These are phyloP conservation scores for Coemansia sp. DNA, from an alignment of 192 early-diverging fungal genomes.

Conservation along the genomic window DNA sequence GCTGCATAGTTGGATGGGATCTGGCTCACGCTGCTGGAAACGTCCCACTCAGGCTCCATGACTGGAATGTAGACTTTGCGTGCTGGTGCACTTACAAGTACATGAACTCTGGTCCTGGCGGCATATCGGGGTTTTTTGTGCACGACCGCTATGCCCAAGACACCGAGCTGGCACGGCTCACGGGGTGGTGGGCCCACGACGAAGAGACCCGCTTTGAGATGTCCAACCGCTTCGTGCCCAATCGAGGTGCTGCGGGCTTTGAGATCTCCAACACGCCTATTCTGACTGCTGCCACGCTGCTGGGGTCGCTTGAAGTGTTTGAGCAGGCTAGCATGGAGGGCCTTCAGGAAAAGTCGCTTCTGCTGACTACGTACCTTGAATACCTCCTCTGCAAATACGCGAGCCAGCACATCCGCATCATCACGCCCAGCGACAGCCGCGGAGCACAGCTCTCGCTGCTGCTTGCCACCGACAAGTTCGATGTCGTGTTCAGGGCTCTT, in stretches of 20 bases:
- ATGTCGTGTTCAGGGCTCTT: conserved; percentile 63
- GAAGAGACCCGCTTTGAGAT: conserved; percentile 82
- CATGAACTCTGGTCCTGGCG: conserved; percentile 95
- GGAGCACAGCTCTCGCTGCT: conserved; percentile 86
- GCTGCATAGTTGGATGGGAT: conserved; percentile 91
- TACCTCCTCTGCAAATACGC: conserved; percentile 59
- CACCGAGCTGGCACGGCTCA: conserved; percentile 61
- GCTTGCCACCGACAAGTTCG: conserved; percentile 48
- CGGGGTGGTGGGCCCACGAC: conserved; percentile 95
- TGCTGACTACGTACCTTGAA: conserved; percentile 85
- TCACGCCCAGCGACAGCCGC: conserved; percentile 75
- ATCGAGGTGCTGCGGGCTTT: conserved; percentile 77
- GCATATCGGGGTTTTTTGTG: conserved; percentile 89
- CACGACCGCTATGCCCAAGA: conserved; percentile 75
- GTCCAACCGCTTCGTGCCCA: conserved; percentile 78
- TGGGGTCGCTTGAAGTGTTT: conserved; percentile 81
- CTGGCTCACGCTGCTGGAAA: conserved; percentile 96
- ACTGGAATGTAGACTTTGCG: conserved; percentile 97
- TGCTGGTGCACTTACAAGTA: conserved; percentile 99
- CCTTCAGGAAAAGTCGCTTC: conserved; percentile 72
- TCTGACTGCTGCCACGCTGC: conserved; percentile 66
- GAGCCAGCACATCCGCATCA: conserved; percentile 55
- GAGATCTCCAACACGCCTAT: conserved; percentile 89
- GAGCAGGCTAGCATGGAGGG: conserved; percentile 64
- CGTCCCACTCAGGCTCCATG: conserved; percentile 81